Evolutionary conservation across 2,329 filamentous ascomycete species (phyloP).

Genomic region (Exserohilum rostratum): DNA sequence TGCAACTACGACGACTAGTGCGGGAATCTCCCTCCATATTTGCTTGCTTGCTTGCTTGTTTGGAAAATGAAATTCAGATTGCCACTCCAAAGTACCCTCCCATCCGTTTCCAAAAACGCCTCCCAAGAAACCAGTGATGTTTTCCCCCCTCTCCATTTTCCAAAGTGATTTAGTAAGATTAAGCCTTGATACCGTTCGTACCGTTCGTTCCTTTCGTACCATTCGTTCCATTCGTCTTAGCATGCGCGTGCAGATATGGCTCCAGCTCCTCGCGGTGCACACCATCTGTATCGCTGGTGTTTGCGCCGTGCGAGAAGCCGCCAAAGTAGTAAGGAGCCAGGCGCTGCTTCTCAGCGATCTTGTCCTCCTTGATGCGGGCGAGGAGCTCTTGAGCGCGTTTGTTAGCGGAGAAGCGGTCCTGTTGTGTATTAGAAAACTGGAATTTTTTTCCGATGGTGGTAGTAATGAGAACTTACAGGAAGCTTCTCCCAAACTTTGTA

Average conservation of each 20-base stretch:
- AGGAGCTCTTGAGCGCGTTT: conserved; percentile 44
- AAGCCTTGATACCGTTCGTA: conserved; percentile 8
- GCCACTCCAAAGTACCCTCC: not conserved
- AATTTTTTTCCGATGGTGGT: too few species aligned
- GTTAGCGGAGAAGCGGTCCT: conserved; percentile 48
- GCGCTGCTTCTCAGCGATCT: conserved; percentile 39
- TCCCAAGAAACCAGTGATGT: too few species aligned
- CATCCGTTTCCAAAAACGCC: too few species aligned
- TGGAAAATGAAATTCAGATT: too few species aligned
- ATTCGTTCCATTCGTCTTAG: conserved; percentile 17
- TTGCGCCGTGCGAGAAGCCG: conserved; percentile 41
- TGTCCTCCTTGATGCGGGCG: conserved; percentile 37
- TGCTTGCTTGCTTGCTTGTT: too few species aligned
- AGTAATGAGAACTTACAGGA: conserved; percentile 42
- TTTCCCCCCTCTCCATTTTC: too few species aligned
- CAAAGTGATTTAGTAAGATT: not conserved
- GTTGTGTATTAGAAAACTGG: not conserved
- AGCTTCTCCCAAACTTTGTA: conserved; percentile 49
- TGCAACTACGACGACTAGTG: too few species aligned
- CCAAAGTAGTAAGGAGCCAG: conserved; percentile 45
- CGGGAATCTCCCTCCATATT: too few species aligned
- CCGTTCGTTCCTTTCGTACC: too few species aligned
- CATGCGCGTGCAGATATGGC: conserved; percentile 25
- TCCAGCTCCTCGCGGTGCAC: conserved; percentile 39
- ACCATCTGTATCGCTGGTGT: conserved; percentile 34